Evolutionary conservation across 2,329 filamentous ascomycete genomes (phyloP), one percentile per base, ranked within the genome.

Genomic region (Dactylellina drechsleri): DNA sequence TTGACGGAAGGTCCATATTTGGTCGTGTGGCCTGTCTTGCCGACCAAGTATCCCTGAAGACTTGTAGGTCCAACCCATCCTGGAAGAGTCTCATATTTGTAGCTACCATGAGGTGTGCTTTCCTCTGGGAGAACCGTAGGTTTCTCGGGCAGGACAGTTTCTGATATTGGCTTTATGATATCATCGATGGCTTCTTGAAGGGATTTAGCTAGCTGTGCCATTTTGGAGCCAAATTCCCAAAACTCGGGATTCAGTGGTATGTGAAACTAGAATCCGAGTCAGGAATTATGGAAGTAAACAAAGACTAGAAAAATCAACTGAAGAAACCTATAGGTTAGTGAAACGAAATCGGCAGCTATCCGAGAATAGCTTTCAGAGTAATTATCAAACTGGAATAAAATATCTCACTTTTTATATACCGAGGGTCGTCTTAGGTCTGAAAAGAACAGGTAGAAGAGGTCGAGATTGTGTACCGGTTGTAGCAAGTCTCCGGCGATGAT

Each of bases 1-100:
- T 62, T 16, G 16, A 64, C 40, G 2, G 53, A 68, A 4, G 36
- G 36, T 4, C 71, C 71, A 16, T 75, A 68, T 40, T 50, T 75
- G 10, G 71, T 75, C 20, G 18, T 47, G 12, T 65, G 52, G 15
- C n/a, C 10, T 1, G 45, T 36, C 18, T 66, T 61, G 4, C 64
- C 52, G 3, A 65, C 12, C 18, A 66, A 41, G 16, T 52, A 52
- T 1, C 40, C 61, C 45, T 47, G 6, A 10, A 47, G 61, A 20
- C 20, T 26, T 12, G 40, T 36, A 6, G 28, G 18, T 18, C 18
- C 15, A 20, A 40, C 15, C 61, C 61, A 61, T 15, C 16, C 43
- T 23, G 41, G 50, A 13, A 13, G 4, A 31, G 47, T 40, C 20
- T 15, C n/a, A 12, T 58, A 40, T 28, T 23, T 20, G 36, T 74